phyloP scores from a whole-genome alignment of 345 rosid species.

The Litchi chinensis region DNA sequence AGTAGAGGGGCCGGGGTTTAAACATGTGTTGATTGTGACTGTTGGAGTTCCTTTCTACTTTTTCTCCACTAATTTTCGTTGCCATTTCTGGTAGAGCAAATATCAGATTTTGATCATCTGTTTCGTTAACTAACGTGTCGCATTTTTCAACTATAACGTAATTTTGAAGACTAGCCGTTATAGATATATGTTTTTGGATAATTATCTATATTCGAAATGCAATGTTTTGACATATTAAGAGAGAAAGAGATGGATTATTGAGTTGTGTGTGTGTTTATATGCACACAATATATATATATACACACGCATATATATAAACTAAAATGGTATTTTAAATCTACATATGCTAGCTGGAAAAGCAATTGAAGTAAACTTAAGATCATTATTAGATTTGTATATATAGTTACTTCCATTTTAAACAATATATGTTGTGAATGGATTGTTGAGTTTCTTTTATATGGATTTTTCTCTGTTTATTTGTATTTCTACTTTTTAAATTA shows the following conservation, averaged over 20 bases:
- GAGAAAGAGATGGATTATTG: too few relatives aligned
- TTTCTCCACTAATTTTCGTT: neutral
- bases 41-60: constrained; percentile 36
- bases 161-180: neutral
- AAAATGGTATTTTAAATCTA: too few relatives aligned
- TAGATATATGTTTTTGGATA: neutral
- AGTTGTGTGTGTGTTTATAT: too few relatives aligned
- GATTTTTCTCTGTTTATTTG: too few relatives aligned
- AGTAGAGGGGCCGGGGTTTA: neutral
- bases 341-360: too few relatives aligned
- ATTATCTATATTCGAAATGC: neutral
- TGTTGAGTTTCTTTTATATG: neutral
- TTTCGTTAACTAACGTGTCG: neutral
- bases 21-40: constrained; percentile 2
- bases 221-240: neutral
- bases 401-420: too few relatives aligned
- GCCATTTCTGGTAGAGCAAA: neutral
- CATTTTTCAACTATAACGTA: neutral
- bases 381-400: too few relatives aligned
- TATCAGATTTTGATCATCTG: neutral
- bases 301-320: too few relatives aligned
- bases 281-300: too few relatives aligned
- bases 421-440: neutral
- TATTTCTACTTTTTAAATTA: too few relatives aligned
- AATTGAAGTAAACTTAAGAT: too few relatives aligned